A percentile compares a stretch with the other conserved stretches of the same genome.
Conservation (phyloP, 2,329 filamentous ascomycete genomes). For the Colletotrichum cordylinicola region DNA sequence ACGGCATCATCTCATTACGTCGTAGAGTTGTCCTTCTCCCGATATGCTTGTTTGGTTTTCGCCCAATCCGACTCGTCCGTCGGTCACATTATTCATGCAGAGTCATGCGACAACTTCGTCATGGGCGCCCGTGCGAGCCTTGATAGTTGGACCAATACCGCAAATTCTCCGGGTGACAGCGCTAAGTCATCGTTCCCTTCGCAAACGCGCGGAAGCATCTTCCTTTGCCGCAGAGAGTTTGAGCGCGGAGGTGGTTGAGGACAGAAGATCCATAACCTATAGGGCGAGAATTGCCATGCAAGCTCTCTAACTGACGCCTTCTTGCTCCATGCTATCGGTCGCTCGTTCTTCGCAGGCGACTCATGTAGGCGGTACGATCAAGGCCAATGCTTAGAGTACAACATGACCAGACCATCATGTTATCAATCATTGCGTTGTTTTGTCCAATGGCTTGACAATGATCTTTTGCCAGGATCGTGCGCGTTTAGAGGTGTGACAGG, state of each 20-base stretch:
- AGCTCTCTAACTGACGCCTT: neutral
- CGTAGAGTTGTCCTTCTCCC: neutral
- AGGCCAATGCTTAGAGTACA: neutral
- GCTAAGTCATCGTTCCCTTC: neutral
- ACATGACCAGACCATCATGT: neutral
- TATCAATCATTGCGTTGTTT: neutral
- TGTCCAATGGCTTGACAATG: neutral
- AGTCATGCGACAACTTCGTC: neutral
- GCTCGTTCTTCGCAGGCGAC: neutral
- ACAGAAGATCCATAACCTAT: neutral
- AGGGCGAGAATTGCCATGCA: neutral
- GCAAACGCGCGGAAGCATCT: neutral
- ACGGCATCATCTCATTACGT: neutral
- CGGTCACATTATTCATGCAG: slow-evolving; percentile 5
- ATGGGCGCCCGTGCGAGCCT: neutral
- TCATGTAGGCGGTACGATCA: neutral
- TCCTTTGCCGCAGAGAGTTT: neutral
- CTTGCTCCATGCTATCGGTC: neutral
- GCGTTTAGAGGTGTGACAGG: neutral
- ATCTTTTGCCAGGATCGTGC: neutral
- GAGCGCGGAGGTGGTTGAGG: neutral
- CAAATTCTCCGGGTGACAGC: slow-evolving; percentile 10
- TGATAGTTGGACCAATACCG: neutral
- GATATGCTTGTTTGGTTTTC: neutral
- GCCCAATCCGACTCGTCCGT: neutral